Percentiles rank a stretch among this genome's conserved stretches.
These are phyloP conservation scores for Clohesyomyces aquaticus DNA, from an alignment of 495 filamentous ascomycete genomes.

Conservation along the genomic window DNA sequence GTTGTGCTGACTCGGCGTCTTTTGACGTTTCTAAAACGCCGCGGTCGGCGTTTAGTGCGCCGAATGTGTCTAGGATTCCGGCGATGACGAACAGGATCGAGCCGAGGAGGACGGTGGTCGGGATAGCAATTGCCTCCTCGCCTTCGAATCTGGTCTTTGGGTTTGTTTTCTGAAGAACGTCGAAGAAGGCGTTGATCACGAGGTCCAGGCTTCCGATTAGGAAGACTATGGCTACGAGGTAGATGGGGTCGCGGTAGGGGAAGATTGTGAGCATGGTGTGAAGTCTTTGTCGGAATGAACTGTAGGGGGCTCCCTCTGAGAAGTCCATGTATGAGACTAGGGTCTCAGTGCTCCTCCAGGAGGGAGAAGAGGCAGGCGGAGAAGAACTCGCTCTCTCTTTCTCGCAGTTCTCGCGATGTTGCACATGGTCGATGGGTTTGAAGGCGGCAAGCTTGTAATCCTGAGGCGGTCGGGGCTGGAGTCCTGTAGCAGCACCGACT, in stretches of 20 bases:
- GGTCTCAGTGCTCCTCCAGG: background rate
- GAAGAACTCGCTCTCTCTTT: background rate
- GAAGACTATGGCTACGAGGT: constrained; percentile 24
- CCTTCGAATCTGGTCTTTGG: constrained; percentile 7
- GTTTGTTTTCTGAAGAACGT: constrained; percentile 9
- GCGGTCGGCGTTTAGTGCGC: constrained; percentile 26
- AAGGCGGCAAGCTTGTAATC: constrained; percentile 10
- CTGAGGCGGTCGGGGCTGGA: constrained; percentile 8
- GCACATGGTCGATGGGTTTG: constrained; percentile 18
- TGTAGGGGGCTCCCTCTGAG: constrained; percentile 3
- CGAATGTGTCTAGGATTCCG: constrained; percentile 24
- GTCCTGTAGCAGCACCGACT: background rate
- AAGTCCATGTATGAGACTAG: constrained; percentile 16
- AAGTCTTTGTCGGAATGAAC: background rate
- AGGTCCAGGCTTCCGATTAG: constrained; percentile 13
- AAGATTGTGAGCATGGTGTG: constrained; percentile 16
- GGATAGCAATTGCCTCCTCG: constrained; percentile 15
- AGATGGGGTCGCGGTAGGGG: constrained; percentile 25
- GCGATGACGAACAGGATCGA: constrained; percentile 22
- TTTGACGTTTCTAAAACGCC: constrained; percentile 8
- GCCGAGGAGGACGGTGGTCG: constrained; percentile 22
- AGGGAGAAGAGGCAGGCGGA: background rate
- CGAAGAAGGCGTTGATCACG: constrained; percentile 29
- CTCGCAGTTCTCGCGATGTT: constrained; percentile 22
- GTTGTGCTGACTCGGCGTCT: background rate